Base-by-base conservation (phyloP, 2,329 filamentous ascomycete genomes). In the Daldinia eschscholtzii region DNA sequence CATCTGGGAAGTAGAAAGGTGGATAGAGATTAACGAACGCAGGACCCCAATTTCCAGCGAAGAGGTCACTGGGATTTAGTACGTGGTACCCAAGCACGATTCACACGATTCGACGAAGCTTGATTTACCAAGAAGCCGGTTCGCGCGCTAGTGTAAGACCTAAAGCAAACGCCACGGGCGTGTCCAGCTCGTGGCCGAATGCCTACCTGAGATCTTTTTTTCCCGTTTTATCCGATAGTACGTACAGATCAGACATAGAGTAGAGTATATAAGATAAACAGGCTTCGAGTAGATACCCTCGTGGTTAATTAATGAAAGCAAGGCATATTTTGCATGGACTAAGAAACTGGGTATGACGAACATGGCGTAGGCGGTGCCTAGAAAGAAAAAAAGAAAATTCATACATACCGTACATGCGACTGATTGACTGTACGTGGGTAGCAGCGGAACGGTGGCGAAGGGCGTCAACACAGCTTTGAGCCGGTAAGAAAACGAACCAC, bases 81-180 rank as follows among this genome's bases (percentile, higher is more conserved):
- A 67, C 26, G 37, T 52, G 39, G 23, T 57, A 64, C 67, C 64
- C 39, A 67, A 55, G 41, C 57, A 48, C 57, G 42, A 59, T n/a
- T 35, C 56, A 30, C 67, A 56, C 60, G 66, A 55, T 66, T 59
- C 30, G 53, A 62, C 60, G 55, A 63, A 68, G 65, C 59, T 65
- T 69, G 66, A 60, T 64, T 67, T 71, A 69, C 66, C 66, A 68
- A 30, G 37, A 48, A 59, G 60, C 63, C 68, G 68, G 69, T 62
- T 44, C 60, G 35, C 57, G 61, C 66, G 63, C 69, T 71, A 69
- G 66, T 66, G 69, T 71, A 71, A 64, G 69, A 69, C 65, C 60
- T 58, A 65, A 35, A 18, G 53, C 18, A 64, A 57, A 56, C 60
- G 69, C 63, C 69, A 69, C 69, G 63, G 63, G 46, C 46, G 65